Base-by-base conservation (phyloP, 2,329 filamentous ascomycete genomes). In the Claviceps fusiformis region DNA sequence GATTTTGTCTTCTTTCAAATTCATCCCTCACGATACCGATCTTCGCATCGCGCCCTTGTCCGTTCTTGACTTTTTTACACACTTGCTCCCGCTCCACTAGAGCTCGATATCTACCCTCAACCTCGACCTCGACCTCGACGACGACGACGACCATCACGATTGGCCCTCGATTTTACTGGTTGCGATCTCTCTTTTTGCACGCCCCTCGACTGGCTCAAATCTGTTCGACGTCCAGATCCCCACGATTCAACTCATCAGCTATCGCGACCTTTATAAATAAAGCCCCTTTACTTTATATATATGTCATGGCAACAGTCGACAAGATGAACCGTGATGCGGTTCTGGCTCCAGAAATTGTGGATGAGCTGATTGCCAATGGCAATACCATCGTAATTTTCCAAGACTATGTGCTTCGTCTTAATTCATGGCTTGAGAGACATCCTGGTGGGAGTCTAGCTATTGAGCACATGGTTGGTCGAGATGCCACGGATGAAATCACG, bases 401-500 rank as follows among this genome's bases (percentile, higher is more conserved):
- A 49, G 79, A 77, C 48, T 62, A 70, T 53, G 75, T 80, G 17
- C 68, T 84, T 60, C 71, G 73, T 55, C 74, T 84, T 43, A 77
- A 81, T 61, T 68, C 70, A 47, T 85, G 81, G 81, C 72, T 83
- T 60, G 64, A 75, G 54, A 74, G 69, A 55, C 81, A 84, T 61
- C 81, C 81, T 0, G 81, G 81, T 24, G 81, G 81, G 37, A 68
- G 71, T 15, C 68, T 83, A 31, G 77, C 80, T 24, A 81, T 83
- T 58, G 63, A 78, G 59, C 81, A 84, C 68, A 82, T 70, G 68
- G 66, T 70, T 2, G 68, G 68, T 10, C 61, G 66, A 61, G 68
- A 70, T 62, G 66, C 67, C 19, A 70, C 68, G 0, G 67, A 70
- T 45, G 67, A 68, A 54, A 67, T 68, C 41, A 66, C 65, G 48